These are phyloP conservation scores for Quercus alba DNA, from an alignment of 306 rosid genomes.

Conservation along the genomic window DNA sequence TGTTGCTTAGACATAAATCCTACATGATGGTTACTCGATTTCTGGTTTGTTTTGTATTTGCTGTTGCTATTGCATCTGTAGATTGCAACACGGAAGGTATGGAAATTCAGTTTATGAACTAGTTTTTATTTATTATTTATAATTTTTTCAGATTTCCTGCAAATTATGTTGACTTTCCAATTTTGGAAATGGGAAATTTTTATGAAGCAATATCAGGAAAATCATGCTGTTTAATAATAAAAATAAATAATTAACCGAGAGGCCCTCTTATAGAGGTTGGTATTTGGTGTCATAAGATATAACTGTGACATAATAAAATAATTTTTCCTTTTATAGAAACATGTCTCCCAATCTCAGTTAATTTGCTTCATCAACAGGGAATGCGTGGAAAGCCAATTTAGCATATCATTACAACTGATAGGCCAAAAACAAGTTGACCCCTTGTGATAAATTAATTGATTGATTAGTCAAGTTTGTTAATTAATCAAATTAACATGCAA, in stretches of 20 bases:
- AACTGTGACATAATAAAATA: too few relatives aligned
- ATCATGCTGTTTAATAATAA: background rate
- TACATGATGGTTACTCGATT: slow-evolving; percentile 1
- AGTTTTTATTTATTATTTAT: background rate
- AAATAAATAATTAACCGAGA: background rate
- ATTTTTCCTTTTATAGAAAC: too few relatives aligned
- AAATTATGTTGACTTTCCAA: background rate
- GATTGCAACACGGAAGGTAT: slow-evolving; percentile 26
- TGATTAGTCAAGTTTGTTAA: too few relatives aligned
- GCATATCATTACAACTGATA: slow-evolving; percentile 9
- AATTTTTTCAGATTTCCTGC: background rate
- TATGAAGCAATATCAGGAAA: background rate
- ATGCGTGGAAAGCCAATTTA: slow-evolving; percentile 23
- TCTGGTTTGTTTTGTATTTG: slow-evolving; percentile 6
- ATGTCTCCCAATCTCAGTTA: too few relatives aligned
- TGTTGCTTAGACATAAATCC: background rate
- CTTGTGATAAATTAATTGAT: too few relatives aligned
- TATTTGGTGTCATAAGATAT: too few relatives aligned
- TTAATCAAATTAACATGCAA: too few relatives aligned
- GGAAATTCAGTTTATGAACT: background rate
- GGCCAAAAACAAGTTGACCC: too few relatives aligned
- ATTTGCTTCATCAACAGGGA: slow-evolving; percentile 3
- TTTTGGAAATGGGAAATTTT: background rate
- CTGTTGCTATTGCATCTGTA: slow-evolving; percentile 19
- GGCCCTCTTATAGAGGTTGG: background rate